Percentiles rank a stretch among this genome's conserved stretches.
phyloP scores from a whole-genome alignment of 345 rosid genomes.

The Syzygium aqueum region DNA sequence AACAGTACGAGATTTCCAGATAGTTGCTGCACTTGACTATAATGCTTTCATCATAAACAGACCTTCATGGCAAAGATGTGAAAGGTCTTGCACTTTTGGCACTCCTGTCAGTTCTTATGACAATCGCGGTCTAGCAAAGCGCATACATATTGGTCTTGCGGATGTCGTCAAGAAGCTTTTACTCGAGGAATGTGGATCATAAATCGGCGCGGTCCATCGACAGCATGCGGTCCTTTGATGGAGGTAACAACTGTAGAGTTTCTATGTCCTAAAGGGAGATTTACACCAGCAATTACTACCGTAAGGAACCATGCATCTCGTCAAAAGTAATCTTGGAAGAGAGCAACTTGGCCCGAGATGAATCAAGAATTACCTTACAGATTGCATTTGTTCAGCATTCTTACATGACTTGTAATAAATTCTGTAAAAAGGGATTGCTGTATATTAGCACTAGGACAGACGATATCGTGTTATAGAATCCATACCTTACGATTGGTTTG shows the following conservation, averaged over 20 bases:
- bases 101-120: neutral
- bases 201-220: neutral
- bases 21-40: neutral
- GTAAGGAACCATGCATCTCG: neutral
- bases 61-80: neutral
- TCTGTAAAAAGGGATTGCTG: neutral
- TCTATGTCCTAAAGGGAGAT: neutral
- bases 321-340: neutral
- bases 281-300: neutral
- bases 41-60: neutral
- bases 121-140: neutral
- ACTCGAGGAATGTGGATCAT: neutral
- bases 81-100: neutral
- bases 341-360: conserved; percentile 1
- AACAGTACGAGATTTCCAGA: neutral
- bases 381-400: conserved; percentile 33
- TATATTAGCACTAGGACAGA: neutral
- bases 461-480: neutral
- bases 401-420: conserved; percentile 8
- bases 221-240: neutral
- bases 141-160: neutral
- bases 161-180: neutral
- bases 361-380: conserved; percentile 3
- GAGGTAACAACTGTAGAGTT: neutral
- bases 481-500: neutral